These are phyloP conservation scores for Tulasnella sp. DNA, from an alignment of 768 basidiomycete genomes.

Conservation along the genomic window DNA sequence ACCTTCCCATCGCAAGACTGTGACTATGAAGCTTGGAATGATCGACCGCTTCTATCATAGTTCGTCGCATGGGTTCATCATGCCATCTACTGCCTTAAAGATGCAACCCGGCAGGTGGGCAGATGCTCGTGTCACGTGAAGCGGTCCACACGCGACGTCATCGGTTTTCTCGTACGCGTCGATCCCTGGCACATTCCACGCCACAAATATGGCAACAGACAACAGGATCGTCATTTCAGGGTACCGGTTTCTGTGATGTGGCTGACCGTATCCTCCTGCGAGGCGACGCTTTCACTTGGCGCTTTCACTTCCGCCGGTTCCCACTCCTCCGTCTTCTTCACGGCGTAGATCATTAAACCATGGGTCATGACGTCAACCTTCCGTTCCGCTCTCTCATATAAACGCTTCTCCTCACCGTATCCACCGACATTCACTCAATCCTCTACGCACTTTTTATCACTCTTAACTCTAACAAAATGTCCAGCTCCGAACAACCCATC, in stretches of 20 bases:
- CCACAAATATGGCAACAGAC: neutral
- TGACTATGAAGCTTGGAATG: no score
- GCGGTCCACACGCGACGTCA: neutral
- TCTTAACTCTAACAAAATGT: neutral
- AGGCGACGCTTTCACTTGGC: neutral
- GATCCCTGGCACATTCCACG: no score
- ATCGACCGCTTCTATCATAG: no score
- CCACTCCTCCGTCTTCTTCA: neutral
- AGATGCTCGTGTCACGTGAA: neutral
- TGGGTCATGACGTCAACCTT: neutral
- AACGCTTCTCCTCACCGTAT: neutral
- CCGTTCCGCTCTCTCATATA: neutral
- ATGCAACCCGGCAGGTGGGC: no score
- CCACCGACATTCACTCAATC: neutral
- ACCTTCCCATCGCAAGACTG: no score
- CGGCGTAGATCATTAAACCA: neutral
- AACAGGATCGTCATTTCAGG: neutral
- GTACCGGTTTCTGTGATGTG: neutral
- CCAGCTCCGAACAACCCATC: conserved; percentile 19
- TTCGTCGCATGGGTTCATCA: no score
- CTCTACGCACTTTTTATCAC: neutral
- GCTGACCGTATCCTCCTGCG: neutral
- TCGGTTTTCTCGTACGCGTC: neutral
- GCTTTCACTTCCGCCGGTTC: neutral
- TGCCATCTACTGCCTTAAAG: no score